Conservation (phyloP, 2,329 filamentous ascomycete genomes). For the Tolypocladium cylindrosporum region DNA sequence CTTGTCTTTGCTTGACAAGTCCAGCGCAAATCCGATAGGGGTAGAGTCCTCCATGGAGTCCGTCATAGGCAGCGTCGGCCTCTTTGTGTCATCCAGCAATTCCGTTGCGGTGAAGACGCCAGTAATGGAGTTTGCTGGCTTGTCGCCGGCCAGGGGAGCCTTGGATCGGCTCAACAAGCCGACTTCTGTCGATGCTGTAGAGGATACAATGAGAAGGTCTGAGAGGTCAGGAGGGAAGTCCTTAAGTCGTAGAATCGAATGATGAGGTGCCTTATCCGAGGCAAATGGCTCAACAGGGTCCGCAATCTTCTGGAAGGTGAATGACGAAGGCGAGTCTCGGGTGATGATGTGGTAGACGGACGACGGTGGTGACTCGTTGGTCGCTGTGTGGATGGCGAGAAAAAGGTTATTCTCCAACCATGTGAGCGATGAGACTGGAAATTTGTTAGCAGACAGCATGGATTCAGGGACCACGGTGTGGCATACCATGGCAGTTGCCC, state of each 20-base stretch:
- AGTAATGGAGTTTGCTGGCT: slow-evolving; percentile 47
- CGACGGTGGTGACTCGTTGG: slow-evolving; percentile 44
- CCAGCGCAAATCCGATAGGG: slow-evolving; percentile 69
- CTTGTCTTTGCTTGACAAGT: slow-evolving; percentile 73
- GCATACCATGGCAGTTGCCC: slow-evolving; percentile 56
- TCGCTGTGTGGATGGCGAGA: slow-evolving; percentile 66
- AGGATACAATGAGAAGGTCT: slow-evolving; percentile 73
- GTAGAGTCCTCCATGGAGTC: slow-evolving; percentile 55
- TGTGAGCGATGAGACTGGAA: slow-evolving; percentile 61
- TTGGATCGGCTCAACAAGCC: slow-evolving; percentile 69
- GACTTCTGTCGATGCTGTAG: slow-evolving; percentile 70
- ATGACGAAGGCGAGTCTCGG: slow-evolving; percentile 48
- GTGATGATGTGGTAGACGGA: slow-evolving; percentile 75
- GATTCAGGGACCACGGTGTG: slow-evolving; percentile 4
- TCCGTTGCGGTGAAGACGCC: slow-evolving; percentile 66
- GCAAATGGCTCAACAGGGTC: slow-evolving; percentile 68
- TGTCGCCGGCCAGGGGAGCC: slow-evolving; percentile 51
- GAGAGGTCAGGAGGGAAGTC: slow-evolving; percentile 73
- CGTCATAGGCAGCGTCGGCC: slow-evolving; percentile 66
- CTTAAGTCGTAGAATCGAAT: slow-evolving; percentile 67
- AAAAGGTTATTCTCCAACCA: slow-evolving; percentile 90
- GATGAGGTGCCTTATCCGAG: slow-evolving; percentile 57
- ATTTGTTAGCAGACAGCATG: neutral
- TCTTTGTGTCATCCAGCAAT: slow-evolving; percentile 61
- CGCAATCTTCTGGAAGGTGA: slow-evolving; percentile 63